Evolutionary conservation across 495 filamentous ascomycete species (phyloP).

Genomic region (Podospora appendiculata): DNA sequence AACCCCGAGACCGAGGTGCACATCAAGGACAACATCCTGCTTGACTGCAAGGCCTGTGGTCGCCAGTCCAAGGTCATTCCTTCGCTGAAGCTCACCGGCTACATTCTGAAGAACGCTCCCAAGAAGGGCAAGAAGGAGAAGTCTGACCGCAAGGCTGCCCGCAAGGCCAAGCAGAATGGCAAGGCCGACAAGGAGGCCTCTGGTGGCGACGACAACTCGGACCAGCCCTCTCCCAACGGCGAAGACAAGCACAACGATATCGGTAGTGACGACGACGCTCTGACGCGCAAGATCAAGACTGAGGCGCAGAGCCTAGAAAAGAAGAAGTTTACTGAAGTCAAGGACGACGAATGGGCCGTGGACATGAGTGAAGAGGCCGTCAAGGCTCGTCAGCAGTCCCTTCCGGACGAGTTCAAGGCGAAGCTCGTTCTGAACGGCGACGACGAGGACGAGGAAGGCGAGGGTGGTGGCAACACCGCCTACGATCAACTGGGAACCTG

Average conservation of each 20-base stretch:
- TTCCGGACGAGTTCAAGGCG: constrained; percentile 85
- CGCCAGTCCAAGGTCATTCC: constrained; percentile 84
- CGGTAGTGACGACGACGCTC: constrained; percentile 84
- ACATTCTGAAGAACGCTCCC: constrained; percentile 92
- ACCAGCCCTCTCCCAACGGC: constrained; percentile 60
- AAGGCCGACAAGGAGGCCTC: constrained; percentile 56
- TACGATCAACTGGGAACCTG: constrained; percentile 93
- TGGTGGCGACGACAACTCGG: constrained; percentile 60
- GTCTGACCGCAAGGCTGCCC: constrained; percentile 78
- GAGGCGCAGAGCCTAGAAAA: constrained; percentile 67
- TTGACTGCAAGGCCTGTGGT: constrained; percentile 98
- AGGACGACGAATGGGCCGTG: constrained; percentile 89
- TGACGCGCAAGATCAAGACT: constrained; percentile 81
- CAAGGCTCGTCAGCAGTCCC: constrained; percentile 83
- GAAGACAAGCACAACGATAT: constrained; percentile 59
- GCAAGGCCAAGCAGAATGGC: constrained; percentile 75
- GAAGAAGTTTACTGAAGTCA: constrained; percentile 43
- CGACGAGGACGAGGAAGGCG: constrained; percentile 77
- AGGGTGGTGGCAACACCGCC: constrained; percentile 64
- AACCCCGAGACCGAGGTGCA: constrained; percentile 95
- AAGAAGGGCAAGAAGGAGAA: constrained; percentile 93
- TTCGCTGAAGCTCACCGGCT: constrained; percentile 91
- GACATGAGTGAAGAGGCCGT: constrained; percentile 93
- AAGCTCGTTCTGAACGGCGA: constrained; percentile 77
- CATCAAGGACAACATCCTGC: constrained; percentile 82